Conservation (phyloP, 345 rosid species). For the Heritiera fomes region DNA sequence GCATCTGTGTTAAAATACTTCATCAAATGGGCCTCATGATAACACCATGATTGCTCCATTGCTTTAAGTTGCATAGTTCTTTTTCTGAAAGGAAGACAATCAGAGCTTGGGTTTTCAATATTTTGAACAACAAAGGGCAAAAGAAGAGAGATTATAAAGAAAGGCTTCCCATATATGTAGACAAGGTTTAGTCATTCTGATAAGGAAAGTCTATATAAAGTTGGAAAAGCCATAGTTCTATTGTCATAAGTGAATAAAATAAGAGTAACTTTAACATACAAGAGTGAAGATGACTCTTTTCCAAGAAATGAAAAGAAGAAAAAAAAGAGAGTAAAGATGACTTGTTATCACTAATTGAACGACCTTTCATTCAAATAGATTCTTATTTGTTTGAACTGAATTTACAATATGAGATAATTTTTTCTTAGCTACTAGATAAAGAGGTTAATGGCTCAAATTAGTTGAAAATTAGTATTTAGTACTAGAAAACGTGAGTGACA, state of each 20-base stretch:
- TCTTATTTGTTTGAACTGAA: too few relatives aligned
- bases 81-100: neutral
- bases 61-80: conserved; percentile 18
- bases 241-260: neutral
- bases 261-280: neutral
- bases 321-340: neutral
- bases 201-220: neutral
- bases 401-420: too few relatives aligned
- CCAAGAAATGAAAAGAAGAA: neutral
- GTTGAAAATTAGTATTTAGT: too few relatives aligned
- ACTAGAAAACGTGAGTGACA: too few relatives aligned
- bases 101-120: conserved; percentile 7
- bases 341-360: neutral
- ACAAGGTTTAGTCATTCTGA: neutral
- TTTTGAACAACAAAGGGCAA: conserved; percentile 6
- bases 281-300: neutral
- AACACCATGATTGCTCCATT: conserved; percentile 30
- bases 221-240: neutral
- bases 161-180: neutral
- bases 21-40: conserved; percentile 26
- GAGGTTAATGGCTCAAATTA: too few relatives aligned
- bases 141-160: neutral
- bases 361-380: too few relatives aligned
- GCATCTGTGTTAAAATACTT: conserved; percentile 12
- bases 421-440: too few relatives aligned